phyloP scores from a whole-genome alignment of 495 filamentous ascomycete genomes.

The Penicillium canescens region DNA sequence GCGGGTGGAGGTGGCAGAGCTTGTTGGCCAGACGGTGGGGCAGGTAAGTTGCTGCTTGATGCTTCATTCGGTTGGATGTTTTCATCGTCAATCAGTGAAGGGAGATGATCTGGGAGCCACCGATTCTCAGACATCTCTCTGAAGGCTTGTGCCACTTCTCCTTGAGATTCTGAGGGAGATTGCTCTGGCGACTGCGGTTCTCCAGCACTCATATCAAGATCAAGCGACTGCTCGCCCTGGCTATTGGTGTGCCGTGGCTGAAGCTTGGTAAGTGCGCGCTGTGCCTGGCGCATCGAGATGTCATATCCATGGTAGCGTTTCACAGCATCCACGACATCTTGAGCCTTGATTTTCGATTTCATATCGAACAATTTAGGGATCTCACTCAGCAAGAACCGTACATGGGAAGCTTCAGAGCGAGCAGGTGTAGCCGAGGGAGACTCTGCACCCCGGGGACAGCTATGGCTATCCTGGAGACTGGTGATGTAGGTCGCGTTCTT shows the following conservation, averaged over 20 bases:
- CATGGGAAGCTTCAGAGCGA: conserved; percentile 50
- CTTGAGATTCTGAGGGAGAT: conserved; percentile 21
- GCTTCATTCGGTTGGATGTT: conserved; percentile 25
- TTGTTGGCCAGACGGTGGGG: conserved; percentile 26
- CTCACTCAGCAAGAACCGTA: conserved; percentile 44
- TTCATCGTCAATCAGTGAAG: conserved; percentile 31
- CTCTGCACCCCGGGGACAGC: conserved; percentile 36
- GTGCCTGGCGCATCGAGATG: conserved; percentile 48
- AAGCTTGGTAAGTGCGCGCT: conserved; percentile 43
- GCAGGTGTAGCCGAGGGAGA: conserved; percentile 38
- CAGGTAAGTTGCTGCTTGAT: conserved; percentile 19
- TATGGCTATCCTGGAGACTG: conserved; percentile 47
- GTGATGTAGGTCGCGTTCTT: conserved; percentile 50
- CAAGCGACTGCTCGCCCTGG: conserved; percentile 20
- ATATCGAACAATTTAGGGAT: conserved; percentile 51
- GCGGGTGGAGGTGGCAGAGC: conserved; percentile 21
- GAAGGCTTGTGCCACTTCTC: conserved; percentile 20
- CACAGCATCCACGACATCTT: conserved; percentile 45
- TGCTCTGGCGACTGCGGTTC: conserved; percentile 24
- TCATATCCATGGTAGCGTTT: conserved; percentile 51
- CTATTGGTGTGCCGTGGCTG: conserved; percentile 32
- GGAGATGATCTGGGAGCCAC: conserved; percentile 38
- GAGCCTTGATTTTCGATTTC: conserved; percentile 38
- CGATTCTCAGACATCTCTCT: conserved; percentile 32
- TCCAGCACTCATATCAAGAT: conserved; percentile 21